Conservation (phyloP, 495 filamentous ascomycete genomes). For the Annulohypoxylon maeteangense region DNA sequence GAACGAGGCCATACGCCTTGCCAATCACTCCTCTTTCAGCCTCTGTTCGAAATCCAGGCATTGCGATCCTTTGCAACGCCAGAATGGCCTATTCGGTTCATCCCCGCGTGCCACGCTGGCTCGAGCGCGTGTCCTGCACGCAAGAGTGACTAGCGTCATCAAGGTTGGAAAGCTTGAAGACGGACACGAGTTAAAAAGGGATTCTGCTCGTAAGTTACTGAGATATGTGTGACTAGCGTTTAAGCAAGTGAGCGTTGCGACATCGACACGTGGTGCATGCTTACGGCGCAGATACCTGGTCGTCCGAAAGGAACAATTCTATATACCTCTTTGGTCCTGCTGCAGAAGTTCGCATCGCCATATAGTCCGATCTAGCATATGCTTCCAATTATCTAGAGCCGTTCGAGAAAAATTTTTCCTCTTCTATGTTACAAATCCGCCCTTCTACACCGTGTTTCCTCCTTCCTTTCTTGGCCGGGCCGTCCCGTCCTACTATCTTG, state of each 20-base stretch:
- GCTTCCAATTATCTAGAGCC: background rate
- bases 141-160: conserved; percentile 31
- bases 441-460: conserved; percentile 25
- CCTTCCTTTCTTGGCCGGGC: conserved; percentile 45
- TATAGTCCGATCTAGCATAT: conserved; percentile 12
- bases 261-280: conserved; percentile 33
- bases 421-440: background rate
- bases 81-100: conserved; percentile 2
- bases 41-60: conserved; percentile 23
- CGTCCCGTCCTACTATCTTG: conserved; percentile 33
- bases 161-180: conserved; percentile 12
- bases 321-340: conserved; percentile 4
- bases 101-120: conserved; percentile 35
- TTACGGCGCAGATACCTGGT: conserved; percentile 12
- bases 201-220: background rate
- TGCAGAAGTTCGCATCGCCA: conserved; percentile 5
- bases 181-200: background rate
- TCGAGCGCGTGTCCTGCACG: conserved; percentile 17
- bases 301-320: background rate
- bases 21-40: conserved; percentile 15
- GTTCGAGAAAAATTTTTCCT: conserved; percentile 5
- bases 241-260: conserved; percentile 26
- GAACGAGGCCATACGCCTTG: conserved; percentile 1
- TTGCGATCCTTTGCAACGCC: conserved; percentile 33
- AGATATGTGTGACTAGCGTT: conserved; percentile 8